These are phyloP conservation scores for Adansonia gregorii DNA, from an alignment of 441 rosid genomes.

Conservation along the genomic window DNA sequence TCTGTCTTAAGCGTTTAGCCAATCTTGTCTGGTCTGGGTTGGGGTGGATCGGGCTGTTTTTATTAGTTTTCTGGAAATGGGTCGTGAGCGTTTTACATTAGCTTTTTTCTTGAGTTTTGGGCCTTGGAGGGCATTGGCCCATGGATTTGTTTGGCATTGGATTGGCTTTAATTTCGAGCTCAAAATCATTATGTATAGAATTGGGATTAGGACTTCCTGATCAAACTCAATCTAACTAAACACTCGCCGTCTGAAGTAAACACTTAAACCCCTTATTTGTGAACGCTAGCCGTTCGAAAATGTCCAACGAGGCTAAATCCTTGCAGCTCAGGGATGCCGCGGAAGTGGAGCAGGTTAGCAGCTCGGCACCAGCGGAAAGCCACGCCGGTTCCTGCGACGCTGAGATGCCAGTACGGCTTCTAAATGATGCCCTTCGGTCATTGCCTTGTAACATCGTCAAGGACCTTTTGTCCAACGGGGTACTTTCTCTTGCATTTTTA, in stretches of 20 bases:
- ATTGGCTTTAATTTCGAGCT: no score
- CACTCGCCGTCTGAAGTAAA: conserved; percentile 11
- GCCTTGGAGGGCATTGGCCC: background rate
- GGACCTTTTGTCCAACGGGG: conserved; percentile 65
- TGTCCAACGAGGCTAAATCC: conserved; percentile 40
- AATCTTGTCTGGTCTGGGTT: background rate
- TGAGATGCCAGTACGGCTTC: conserved; percentile 34
- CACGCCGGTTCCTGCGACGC: conserved; percentile 21
- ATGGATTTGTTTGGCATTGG: background rate
- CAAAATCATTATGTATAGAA: background rate
- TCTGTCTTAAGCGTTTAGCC: background rate
- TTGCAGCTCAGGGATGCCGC: background rate
- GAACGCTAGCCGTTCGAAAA: conserved; percentile 32
- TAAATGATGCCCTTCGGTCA: conserved; percentile 50
- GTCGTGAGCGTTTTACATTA: background rate
- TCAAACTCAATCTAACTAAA: background rate
- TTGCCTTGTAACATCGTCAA: conserved; percentile 59
- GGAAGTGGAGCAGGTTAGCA: conserved; percentile 11
- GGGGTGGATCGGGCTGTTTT: background rate
- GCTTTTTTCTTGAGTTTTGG: background rate
- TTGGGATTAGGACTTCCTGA: background rate
- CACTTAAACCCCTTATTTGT: background rate
- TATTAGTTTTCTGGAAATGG: background rate
- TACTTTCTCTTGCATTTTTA: conserved; percentile 31
- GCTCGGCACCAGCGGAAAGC: conserved; percentile 25